Base-by-base conservation (phyloP, 345 rosid species). In the Hibiscus tridactylites region DNA sequence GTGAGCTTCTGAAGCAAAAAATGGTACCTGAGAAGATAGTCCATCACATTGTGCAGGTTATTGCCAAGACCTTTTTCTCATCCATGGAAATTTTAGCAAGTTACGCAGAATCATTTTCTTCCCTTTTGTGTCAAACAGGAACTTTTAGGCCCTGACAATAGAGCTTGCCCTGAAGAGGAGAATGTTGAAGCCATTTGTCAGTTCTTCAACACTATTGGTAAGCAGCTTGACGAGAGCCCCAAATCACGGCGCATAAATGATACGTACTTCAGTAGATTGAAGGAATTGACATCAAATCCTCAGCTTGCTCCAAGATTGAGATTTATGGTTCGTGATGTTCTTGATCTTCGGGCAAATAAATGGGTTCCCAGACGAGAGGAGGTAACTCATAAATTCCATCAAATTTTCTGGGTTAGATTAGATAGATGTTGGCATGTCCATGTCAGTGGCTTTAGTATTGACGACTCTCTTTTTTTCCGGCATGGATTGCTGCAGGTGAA, bases 301-400 rank as follows among this genome's bases (percentile, higher is more conserved):
- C 85, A 81, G 76, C 83, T 95, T 47, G 89, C 78, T 5, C 83
- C 88, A 2, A 85, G 97, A 8, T 47, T 95, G 79, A 85, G 85
- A 75, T 21, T 56, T 56, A 56, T 56, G 61, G 61, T 56, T 56
- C 61, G 61, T 56, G 61, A 56, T 83, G 91, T 88, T 76, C 83
- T 91, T 81, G 98, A 94, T 74, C 82, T 88, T 73, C 91, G 98
- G 33, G 59, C 83, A 24, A 88, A 82, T 79, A 88, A 83, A 19
- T 94, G 98, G 98, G 83, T 91, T 72, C 98, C 96, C 13, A 82
- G 98, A 74, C 91, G 97, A 21, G 97, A 93, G 79, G 96, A 93
- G 98, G 98, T 91, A 73, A 11, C 73, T 57, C 42, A 31, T 54
- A 4, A 26, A 11, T 79, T 39, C 62, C 24, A 28, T 50, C 59